These are phyloP conservation scores for Apostasia ramifera DNA, from an alignment of 106 monocot genomes.

Conservation along the genomic window DNA sequence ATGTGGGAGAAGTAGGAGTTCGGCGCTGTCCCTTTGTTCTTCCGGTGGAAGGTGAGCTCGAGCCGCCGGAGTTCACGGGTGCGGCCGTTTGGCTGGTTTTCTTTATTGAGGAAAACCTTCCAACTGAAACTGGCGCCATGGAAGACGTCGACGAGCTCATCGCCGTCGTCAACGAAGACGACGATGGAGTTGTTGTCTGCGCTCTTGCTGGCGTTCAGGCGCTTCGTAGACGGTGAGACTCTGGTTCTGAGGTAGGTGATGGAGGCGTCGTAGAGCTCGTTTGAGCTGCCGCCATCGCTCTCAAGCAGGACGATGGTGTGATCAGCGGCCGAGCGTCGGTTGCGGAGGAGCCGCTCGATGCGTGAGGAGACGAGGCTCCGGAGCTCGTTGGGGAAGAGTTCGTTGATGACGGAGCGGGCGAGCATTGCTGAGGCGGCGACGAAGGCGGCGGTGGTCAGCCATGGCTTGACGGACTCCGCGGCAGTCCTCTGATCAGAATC, in stretches of 20 bases:
- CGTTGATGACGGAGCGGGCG: slow-evolving; percentile 17
- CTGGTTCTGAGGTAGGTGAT: slow-evolving; percentile 18
- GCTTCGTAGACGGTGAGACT: background rate
- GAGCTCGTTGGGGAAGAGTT: slow-evolving; percentile 20
- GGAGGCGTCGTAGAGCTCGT: slow-evolving; percentile 18
- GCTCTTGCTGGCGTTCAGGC: slow-evolving; percentile 18
- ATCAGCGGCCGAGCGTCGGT: background rate
- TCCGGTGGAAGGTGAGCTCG: slow-evolving; percentile 13
- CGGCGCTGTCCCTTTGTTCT: background rate
- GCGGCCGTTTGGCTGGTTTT: background rate
- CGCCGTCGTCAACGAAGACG: background rate
- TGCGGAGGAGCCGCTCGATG: background rate
- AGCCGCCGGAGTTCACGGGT: background rate
- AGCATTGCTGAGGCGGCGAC: slow-evolving; percentile 17
- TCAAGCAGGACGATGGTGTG: slow-evolving; percentile 22
- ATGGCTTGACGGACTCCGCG: slow-evolving; percentile 3
- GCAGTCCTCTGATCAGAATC: background rate
- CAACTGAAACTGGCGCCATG: slow-evolving; percentile 7
- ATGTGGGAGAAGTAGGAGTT: slow-evolving; percentile 4
- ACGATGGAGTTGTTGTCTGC: slow-evolving; percentile 1
- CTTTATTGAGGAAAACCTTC: background rate
- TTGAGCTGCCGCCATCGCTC: slow-evolving; percentile 5
- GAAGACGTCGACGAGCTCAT: slow-evolving; percentile 1
- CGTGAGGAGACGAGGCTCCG: slow-evolving; percentile 10
- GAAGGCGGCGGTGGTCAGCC: slow-evolving; percentile 16